A percentile compares a stretch with the other conserved stretches of the same genome.
Conservation (phyloP, 768 basidiomycete species). For the Coprinopsis cinerea region DNA sequence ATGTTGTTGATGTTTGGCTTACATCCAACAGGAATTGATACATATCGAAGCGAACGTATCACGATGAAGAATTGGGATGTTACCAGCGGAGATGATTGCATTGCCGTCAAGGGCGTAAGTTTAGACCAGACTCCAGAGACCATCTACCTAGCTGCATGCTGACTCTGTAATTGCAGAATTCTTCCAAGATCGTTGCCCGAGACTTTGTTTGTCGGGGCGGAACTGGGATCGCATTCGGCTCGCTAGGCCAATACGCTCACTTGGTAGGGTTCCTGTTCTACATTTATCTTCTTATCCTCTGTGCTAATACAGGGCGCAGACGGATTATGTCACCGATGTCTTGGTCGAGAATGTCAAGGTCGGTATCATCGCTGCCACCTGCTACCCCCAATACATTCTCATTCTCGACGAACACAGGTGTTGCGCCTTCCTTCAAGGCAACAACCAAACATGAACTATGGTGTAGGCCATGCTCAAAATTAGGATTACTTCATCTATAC, state of each 20-base stretch:
- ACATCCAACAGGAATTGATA: conserved; percentile 34
- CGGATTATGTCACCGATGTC: conserved; percentile 50
- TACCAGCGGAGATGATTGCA: conserved; percentile 58
- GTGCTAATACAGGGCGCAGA: no score
- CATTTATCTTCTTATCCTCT: no score
- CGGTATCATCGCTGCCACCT: background rate
- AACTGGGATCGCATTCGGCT: conserved; percentile 57
- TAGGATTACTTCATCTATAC: no score
- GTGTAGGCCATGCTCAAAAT: conserved; percentile 31
- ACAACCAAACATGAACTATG: conserved; percentile 53
- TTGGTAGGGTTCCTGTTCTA: conserved; percentile 27
- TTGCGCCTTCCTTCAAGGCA: conserved; percentile 39
- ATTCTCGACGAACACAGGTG: conserved; percentile 36
- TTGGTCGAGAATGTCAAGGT: conserved; percentile 43
- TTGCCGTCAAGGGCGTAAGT: conserved; percentile 58
- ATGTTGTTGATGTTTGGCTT: background rate
- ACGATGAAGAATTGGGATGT: conserved; percentile 52
- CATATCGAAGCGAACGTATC: conserved; percentile 45
- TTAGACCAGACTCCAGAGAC: background rate
- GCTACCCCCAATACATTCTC: background rate
- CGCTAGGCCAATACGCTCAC: conserved; percentile 51
- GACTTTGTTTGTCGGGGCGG: conserved; percentile 53
- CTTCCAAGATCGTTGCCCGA: conserved; percentile 42
- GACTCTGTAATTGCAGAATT: conserved; percentile 33
- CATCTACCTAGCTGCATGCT: background rate